Evolutionary conservation across 1,139 yeast genomes (phyloP).

Genomic region (Groenewaldozyma auringiensis): DNA sequence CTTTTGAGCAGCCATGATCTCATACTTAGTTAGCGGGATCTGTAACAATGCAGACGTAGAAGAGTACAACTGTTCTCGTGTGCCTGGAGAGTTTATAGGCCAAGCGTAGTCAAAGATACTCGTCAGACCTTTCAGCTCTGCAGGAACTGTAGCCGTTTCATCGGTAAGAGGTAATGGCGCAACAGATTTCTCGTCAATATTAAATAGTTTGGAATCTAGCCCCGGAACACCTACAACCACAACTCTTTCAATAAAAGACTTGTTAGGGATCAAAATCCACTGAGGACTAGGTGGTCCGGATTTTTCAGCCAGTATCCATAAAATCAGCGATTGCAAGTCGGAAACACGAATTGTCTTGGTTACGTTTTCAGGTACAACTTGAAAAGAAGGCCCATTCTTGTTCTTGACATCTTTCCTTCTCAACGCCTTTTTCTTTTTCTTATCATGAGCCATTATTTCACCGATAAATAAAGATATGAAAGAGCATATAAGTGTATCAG

Average conservation of each 20-base stretch:
- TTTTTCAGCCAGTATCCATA: constrained; percentile 39
- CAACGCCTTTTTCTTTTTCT: neutral
- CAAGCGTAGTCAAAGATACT: constrained; percentile 37
- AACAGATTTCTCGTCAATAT: constrained; percentile 18
- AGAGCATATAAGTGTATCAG: too few species aligned
- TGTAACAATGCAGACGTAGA: constrained; percentile 49
- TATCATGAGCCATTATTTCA: too few species aligned
- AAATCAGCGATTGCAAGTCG: constrained; percentile 46
- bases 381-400: constrained; percentile 23
- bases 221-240: constrained; percentile 67
- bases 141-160: neutral
- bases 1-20: constrained; percentile 32
- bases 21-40: constrained; percentile 49
- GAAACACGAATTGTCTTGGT: constrained; percentile 15
- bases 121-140: constrained; percentile 6
- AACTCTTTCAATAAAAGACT: constrained; percentile 41
- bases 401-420: constrained; percentile 11
- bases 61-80: constrained; percentile 48
- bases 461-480: too few species aligned
- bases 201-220: constrained; percentile 42
- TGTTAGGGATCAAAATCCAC: constrained; percentile 32
- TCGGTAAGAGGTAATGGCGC: constrained; percentile 18
- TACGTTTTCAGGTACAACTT: constrained; percentile 20
- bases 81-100: constrained; percentile 54
- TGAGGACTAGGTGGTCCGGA: constrained; percentile 23